Conservation (phyloP, 805 yeast species). For the Metschnikowia arizonensis region DNA sequence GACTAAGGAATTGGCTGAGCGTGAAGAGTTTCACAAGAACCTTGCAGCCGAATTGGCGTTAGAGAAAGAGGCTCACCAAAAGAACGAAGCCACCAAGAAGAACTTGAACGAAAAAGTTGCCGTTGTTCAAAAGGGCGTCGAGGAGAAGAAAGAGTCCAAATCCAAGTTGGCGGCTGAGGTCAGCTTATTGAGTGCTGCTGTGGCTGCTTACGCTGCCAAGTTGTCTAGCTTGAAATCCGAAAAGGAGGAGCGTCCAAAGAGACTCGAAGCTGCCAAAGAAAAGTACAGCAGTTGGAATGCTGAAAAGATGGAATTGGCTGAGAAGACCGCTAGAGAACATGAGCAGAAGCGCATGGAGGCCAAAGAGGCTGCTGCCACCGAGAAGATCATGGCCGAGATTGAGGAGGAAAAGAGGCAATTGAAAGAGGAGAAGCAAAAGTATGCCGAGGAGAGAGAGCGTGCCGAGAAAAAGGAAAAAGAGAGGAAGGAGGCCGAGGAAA, state of each 20-base stretch:
- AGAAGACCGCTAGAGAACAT: slow-evolving; percentile 24
- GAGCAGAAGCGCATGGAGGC: slow-evolving; percentile 30
- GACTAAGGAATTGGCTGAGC: slow-evolving; percentile 40
- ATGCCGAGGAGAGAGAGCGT: slow-evolving; percentile 15
- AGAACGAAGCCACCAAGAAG: slow-evolving; percentile 35
- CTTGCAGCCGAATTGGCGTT: slow-evolving; percentile 30
- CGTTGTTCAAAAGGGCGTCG: slow-evolving; percentile 32
- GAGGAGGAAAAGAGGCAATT: slow-evolving; percentile 15
- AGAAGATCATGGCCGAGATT: slow-evolving; percentile 11
- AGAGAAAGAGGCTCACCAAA: slow-evolving; percentile 27
- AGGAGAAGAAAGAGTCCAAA: slow-evolving; percentile 36
- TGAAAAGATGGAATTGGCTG: slow-evolving; percentile 41
- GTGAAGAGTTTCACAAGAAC: slow-evolving; percentile 28
- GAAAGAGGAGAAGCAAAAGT: slow-evolving; percentile 14
- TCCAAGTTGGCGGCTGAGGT: slow-evolving; percentile 41
- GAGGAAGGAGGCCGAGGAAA: slow-evolving; percentile 12
- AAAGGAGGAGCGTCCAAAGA: slow-evolving; percentile 31
- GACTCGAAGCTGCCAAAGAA: slow-evolving; percentile 41
- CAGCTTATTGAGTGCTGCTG: slow-evolving; percentile 37
- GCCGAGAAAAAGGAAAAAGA: slow-evolving; percentile 15
- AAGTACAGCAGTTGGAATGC: slow-evolving; percentile 41
- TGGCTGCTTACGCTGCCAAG: slow-evolving; percentile 44
- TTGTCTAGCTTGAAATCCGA: slow-evolving; percentile 36
- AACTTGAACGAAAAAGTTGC: slow-evolving; percentile 38
- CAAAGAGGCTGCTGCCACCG: slow-evolving; percentile 29